Evolutionary conservation across 345 rosid species (phyloP), one percentile per base, ranked within the genome.

Genomic region (Sonneratia alba): DNA sequence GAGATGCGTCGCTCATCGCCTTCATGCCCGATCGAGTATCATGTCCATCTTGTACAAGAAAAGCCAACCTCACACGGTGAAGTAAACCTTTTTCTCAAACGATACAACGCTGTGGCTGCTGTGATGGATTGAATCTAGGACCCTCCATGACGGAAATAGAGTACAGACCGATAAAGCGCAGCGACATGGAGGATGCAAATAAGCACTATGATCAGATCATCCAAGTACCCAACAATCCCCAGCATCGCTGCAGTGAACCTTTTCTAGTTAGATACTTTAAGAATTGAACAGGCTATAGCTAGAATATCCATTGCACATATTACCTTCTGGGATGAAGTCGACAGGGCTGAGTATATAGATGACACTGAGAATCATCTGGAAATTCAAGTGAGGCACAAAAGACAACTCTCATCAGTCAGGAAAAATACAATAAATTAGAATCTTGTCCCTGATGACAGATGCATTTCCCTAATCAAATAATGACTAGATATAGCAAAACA

Each of bases 271-370:
- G 68, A 68, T 47, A 51, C 38, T 22, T 18, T 3, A 56, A 61
- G 38, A 16, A 36, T 49, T 12, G 14, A 19, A 22, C 51, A 69
- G 37, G 27, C 36, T 27, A 62, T 9, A 42, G 18, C 0, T 24
- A 7, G 67, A 53, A 69, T 34, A 70, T 27, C 53, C 13, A 66
- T 37, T 16, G 70, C 10, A 6, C 47, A n/a, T 68, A 43, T 40
- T 78, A 90, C 98, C 98, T 91, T 94, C 97, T 12, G 97, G 97
- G 78, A 95, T 85, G 78, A 90, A 78, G 76, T 95, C 97, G 34
- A 95, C 74, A n/a, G 98, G 98, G 78, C 97, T 95, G 74, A 92
- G 14, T 24, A 92, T 51, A 80, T 90, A 94, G 83, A 84, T 47
- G 14, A 66, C 88, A 80, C 93, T 85, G 70, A 89, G 69, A 68